These are phyloP conservation scores for Aspergillus amoenus DNA, from an alignment of 2,329 filamentous ascomycete genomes.

Conservation along the genomic window DNA sequence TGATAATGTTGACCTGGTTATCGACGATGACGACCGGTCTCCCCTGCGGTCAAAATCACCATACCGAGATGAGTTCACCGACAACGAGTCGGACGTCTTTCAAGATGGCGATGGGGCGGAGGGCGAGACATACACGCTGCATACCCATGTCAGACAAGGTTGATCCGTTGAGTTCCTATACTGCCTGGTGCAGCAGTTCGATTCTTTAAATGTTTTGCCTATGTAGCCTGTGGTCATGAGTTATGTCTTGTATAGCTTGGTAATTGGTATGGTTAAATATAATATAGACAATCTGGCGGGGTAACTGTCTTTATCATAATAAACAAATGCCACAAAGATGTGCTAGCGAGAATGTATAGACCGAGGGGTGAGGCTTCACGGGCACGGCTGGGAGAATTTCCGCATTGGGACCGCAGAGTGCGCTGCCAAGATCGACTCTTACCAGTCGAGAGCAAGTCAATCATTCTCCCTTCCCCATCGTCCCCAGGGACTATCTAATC, in stretches of 20 bases:
- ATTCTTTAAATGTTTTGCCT: background rate
- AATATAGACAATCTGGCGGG: background rate
- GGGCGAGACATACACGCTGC: conserved; percentile 42
- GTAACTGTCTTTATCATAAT: background rate
- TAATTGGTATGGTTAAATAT: background rate
- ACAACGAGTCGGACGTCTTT: conserved; percentile 53
- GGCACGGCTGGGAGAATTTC: conserved; percentile 6
- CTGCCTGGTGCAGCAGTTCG: background rate
- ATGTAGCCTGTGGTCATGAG: conserved; percentile 10
- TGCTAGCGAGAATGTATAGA: background rate
- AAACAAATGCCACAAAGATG: background rate
- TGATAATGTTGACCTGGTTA: conserved; percentile 40
- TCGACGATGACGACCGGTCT: conserved; percentile 47
- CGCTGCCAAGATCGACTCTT: conserved; percentile 21
- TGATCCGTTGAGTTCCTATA: conserved; percentile 7
- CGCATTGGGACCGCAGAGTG: conserved; percentile 35
- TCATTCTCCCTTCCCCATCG: conserved; percentile 1
- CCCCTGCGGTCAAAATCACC: conserved; percentile 31
- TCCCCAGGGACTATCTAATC: background rate
- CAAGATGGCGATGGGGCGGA: conserved; percentile 41
- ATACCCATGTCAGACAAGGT: conserved; percentile 32
- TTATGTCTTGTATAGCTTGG: conserved; percentile 5
- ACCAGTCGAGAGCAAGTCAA: conserved; percentile 20
- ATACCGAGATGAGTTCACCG: conserved; percentile 56
- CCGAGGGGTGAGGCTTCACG: background rate